Percentiles rank a stretch among this genome's conserved stretches.
These are phyloP conservation scores for Aspergillus chevalieri DNA, from an alignment of 2,329 filamentous ascomycete species.

Conservation along the genomic window DNA sequence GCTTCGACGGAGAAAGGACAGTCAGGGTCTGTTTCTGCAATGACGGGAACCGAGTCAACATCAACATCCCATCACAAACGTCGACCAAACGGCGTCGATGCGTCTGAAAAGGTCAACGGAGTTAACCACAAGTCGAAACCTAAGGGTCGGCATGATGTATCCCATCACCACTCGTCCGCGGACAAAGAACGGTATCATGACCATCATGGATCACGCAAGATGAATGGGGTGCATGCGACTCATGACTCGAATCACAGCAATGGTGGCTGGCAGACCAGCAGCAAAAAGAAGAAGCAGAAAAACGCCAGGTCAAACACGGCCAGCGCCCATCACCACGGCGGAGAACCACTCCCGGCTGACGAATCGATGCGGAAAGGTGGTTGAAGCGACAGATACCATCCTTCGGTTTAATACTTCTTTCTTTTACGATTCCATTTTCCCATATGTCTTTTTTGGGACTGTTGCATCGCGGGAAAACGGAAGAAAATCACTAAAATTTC, in stretches of 20 bases:
- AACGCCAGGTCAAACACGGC: conserved; percentile 30
- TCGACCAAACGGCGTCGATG: conserved; percentile 25
- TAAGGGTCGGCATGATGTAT: conserved; percentile 27
- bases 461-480: too few species aligned
- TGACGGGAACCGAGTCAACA: conserved; percentile 25
- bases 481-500: too few species aligned
- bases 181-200: conserved; percentile 26
- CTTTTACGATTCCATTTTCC: too few species aligned
- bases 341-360: conserved; percentile 37
- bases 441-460: too few species aligned
- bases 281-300: conserved; percentile 37
- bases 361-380: conserved; percentile 43
- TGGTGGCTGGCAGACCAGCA: conserved; percentile 40
- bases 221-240: conserved; percentile 23
- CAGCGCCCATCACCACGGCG: conserved; percentile 21
- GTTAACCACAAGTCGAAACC: conserved; percentile 27
- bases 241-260: conserved; percentile 21
- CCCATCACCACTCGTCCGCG: conserved; percentile 13
- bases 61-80: conserved; percentile 27
- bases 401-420: too few species aligned
- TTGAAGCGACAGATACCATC: conserved; percentile 17
- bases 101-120: conserved; percentile 30
- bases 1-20: conserved; percentile 18
- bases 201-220: conserved; percentile 22
- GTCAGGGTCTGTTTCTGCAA: conserved; percentile 15